These are phyloP conservation scores for Neocatenulostroma microsporum DNA, from an alignment of 2,329 filamentous ascomycete species.

Conservation along the genomic window DNA sequence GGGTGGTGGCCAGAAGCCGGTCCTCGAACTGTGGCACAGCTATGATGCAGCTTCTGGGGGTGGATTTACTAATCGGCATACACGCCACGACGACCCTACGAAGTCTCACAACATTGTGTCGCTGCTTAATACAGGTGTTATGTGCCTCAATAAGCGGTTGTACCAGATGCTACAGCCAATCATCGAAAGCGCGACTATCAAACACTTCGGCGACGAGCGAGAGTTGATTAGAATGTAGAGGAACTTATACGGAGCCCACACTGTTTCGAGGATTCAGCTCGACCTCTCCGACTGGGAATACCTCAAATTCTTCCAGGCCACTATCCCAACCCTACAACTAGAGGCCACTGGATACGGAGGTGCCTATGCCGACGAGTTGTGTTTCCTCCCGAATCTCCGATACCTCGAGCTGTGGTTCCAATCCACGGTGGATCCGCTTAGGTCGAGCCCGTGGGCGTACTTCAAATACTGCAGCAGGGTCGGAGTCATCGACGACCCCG, in stretches of 20 bases:
- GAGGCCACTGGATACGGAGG: neutral
- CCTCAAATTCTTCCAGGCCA: neutral
- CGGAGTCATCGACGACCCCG: neutral
- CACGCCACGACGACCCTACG: neutral
- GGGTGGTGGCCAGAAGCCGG: too few species aligned
- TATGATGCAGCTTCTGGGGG: too few species aligned
- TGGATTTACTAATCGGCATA: neutral
- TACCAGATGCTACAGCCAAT: neutral
- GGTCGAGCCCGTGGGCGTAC: neutral
- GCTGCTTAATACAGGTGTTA: too few species aligned
- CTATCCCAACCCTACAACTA: too few species aligned
- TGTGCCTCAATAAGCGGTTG: neutral
- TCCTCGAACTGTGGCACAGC: too few species aligned
- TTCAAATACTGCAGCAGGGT: too few species aligned
- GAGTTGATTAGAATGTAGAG: too few species aligned
- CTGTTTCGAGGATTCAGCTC: neutral
- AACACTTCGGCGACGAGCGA: neutral
- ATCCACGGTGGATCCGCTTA: neutral
- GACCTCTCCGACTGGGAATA: neutral
- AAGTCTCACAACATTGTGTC: neutral
- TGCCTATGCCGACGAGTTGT: neutral
- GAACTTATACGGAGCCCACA: neutral
- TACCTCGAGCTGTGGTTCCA: slow-evolving; percentile 1
- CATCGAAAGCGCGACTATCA: neutral
- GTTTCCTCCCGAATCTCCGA: neutral